Evolutionary conservation across 2,329 filamentous ascomycete genomes (phyloP), one percentile per base, ranked within the genome.

Genomic region (Didymella arachidicola): DNA sequence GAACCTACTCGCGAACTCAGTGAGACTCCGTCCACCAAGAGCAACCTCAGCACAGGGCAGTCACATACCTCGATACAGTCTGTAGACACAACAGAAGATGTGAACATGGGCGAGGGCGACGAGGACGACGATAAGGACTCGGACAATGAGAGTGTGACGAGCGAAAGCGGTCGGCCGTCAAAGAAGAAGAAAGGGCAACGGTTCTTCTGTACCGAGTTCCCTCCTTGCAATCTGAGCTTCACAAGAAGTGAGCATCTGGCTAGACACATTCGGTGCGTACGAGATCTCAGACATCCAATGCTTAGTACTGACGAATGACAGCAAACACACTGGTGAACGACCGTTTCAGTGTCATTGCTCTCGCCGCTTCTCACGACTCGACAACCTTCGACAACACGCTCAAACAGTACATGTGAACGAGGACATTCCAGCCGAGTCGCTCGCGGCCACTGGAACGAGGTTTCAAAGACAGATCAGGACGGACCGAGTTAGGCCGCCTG

Each of bases 321-420:
- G 93, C 70, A 98, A 98, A 85, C 95, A 99, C 72, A 99, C 95
- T 0, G 95, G 95, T 52, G 95, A 99, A 80, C 88, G 95, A 27
- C 95, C 95, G 0, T 99, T 98, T 71, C 91, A 96, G 77, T 99
- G 95, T 68, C 95, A 98, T 77, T 99, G 95, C 78, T 92, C 90
- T 2, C 87, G 95, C 49, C 87, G 93, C 54, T 99, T 99, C 76
- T 98, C 95, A 10, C 87, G 94, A 47, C 85, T 98, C 44, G 94
- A 99, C 77, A 99, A 99, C 73, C 81, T 99, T 50, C 88, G 95
- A 59, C 95, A 99, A 75, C 95, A 99, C 82, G 95, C 95, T 43
- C 93, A 97, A 77, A 98, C 95, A 0, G 95, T 99, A 1, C 95
- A 99, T 75, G 91, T 96, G 57, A 97, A 98, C 75, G 95, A 98